phyloP scores from a whole-genome alignment of 306 rosid genomes.

The apple (Malus domestica) region DNA sequence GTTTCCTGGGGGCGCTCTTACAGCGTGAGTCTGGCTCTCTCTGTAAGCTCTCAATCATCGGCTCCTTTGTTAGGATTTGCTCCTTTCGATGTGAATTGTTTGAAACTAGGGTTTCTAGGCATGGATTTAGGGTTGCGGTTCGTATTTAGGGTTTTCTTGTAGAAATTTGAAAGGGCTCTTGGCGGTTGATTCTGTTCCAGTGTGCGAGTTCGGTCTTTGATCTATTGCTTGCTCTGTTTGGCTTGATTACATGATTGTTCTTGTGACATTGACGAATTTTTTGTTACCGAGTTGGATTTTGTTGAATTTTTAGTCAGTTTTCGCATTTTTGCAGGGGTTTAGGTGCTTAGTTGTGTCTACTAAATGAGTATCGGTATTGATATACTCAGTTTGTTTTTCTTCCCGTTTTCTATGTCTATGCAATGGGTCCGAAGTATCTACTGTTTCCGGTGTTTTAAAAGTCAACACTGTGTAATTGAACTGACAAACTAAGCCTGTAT shows the following conservation, averaged over 20 bases:
- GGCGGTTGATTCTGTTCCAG: constrained; percentile 29
- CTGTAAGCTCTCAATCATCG: constrained; percentile 16
- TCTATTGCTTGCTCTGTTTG: constrained; percentile 37
- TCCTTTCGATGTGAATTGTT: constrained; percentile 27
- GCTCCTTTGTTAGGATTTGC: constrained; percentile 30
- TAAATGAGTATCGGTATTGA: constrained; percentile 10
- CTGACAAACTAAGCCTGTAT: constrained; percentile 7
- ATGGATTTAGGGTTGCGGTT: constrained; percentile 38
- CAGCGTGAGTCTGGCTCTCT: constrained; percentile 22
- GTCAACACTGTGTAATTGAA: constrained; percentile 10
- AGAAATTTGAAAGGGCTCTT: constrained; percentile 45
- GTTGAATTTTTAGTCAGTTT: constrained; percentile 26
- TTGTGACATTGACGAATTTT: constrained; percentile 13
- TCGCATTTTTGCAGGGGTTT: constrained; percentile 30
- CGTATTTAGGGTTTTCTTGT: constrained; percentile 32
- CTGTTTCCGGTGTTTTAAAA: constrained; percentile 3
- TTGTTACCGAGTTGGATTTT: constrained; percentile 10
- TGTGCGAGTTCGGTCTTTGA: constrained; percentile 46
- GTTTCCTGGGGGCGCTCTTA: constrained; percentile 18
- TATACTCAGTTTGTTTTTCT: constrained; percentile 1
- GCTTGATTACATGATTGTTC: constrained; percentile 24
- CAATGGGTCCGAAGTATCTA: constrained; percentile 22
- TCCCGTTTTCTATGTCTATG: not conserved
- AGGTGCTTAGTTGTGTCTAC: constrained; percentile 11
- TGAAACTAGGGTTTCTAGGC: constrained; percentile 36